These are phyloP conservation scores for Mycena metata DNA, from an alignment of 768 basidiomycete species.

Conservation along the genomic window DNA sequence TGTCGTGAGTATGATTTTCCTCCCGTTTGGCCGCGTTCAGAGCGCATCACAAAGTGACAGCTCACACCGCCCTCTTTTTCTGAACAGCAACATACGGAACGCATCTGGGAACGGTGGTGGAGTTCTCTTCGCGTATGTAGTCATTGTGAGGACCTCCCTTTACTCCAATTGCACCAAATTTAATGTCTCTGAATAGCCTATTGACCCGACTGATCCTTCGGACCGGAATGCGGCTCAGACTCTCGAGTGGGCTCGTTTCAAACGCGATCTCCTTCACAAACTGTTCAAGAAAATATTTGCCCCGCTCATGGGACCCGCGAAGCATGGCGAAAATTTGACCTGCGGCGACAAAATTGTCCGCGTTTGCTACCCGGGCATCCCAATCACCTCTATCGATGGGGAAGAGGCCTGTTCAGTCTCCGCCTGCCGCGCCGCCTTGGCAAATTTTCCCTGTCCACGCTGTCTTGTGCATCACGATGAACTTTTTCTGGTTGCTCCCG, in stretches of 20 bases:
- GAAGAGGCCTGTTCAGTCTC: slow-evolving; percentile 19
- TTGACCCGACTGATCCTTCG: slow-evolving; percentile 4
- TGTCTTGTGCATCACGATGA: slow-evolving; percentile 22
- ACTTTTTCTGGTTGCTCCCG: slow-evolving; percentile 26
- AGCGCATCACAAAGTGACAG: no score
- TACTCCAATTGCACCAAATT: no score
- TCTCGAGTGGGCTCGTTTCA: slow-evolving; percentile 2
- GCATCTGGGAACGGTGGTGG: slow-evolving; percentile 27
- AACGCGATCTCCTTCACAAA: slow-evolving; percentile 5
- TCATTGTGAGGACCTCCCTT: no score
- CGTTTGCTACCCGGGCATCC: slow-evolving; percentile 15
- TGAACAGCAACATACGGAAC: slow-evolving; percentile 12
- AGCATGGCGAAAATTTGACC: slow-evolving; percentile 8
- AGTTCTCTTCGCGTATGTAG: slow-evolving; percentile 12
- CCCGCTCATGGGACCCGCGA: background rate
- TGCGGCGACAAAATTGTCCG: slow-evolving; percentile 2
- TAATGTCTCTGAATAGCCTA: background rate
- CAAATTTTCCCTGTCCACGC: slow-evolving; percentile 12
- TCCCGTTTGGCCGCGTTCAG: no score
- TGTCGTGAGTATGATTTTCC: no score
- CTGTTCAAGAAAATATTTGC: slow-evolving; percentile 1
- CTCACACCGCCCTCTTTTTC: background rate
- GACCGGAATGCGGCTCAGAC: slow-evolving; percentile 3
- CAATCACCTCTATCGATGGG: slow-evolving; percentile 7
- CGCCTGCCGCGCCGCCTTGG: slow-evolving; percentile 7